These are phyloP conservation scores for Metarhizium album DNA, from an alignment of 2,329 filamentous ascomycete genomes.

Conservation along the genomic window DNA sequence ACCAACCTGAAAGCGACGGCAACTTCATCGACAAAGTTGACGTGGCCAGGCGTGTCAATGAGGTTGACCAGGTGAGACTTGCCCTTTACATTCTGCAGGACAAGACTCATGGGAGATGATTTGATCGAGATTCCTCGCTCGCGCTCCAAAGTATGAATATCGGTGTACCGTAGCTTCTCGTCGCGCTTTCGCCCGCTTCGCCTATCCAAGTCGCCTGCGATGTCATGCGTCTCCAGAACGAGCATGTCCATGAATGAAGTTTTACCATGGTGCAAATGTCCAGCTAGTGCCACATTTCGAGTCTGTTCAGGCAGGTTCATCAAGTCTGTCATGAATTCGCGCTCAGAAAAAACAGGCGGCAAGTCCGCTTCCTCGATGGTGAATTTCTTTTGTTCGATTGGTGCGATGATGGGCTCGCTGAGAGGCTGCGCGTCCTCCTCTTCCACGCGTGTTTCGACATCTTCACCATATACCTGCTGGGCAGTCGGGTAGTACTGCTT, in stretches of 20 bases:
- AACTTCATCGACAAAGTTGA: constrained; percentile 97
- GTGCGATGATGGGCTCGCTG: constrained; percentile 84
- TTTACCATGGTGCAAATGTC: constrained; percentile 94
- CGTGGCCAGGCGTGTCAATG: constrained; percentile 91
- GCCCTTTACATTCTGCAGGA: constrained; percentile 76
- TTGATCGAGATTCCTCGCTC: constrained; percentile 89
- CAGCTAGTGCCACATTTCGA: constrained; percentile 82
- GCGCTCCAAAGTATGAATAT: constrained; percentile 79
- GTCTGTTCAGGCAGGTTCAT: constrained; percentile 95
- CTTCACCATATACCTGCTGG: constrained; percentile 84
- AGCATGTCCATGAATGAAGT: constrained; percentile 98
- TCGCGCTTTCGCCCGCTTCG: constrained; percentile 72
- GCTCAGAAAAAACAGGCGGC: constrained; percentile 76
- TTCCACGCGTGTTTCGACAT: constrained; percentile 91
- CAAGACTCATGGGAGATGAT: constrained; percentile 84
- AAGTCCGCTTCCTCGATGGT: constrained; percentile 85
- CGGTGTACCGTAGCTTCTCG: constrained; percentile 89
- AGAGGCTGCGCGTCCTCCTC: constrained; percentile 95
- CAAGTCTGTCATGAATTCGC: constrained; percentile 87
- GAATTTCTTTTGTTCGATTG: constrained; percentile 92
- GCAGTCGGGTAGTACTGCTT: constrained; percentile 99
- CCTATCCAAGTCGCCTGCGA: constrained; percentile 67
- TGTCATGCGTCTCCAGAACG: constrained; percentile 87
- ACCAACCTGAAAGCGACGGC: constrained; percentile 77
- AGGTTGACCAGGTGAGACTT: constrained; percentile 96